Base-by-base conservation (phyloP, 148 eudicot species). In the Talinum fruticosum region DNA sequence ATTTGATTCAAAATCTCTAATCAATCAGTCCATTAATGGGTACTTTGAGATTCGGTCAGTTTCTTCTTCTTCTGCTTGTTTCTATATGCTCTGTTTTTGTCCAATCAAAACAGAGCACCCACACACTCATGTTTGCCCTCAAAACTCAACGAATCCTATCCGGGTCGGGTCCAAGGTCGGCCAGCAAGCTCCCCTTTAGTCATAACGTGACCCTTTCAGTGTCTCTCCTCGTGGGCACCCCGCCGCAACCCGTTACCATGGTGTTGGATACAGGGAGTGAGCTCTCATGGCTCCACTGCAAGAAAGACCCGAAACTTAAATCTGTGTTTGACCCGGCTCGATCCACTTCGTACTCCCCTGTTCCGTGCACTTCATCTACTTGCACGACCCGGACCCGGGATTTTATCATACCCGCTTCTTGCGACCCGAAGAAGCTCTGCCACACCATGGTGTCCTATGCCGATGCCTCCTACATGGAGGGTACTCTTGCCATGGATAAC, bases 261-360 rank as follows among this genome's bases (percentile, higher is more conserved):
- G 98, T 91, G 18, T 86, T 94, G 49, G 98, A 92, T 81, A 94
- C 97, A 3, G 97, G 98, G 61, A 92, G 97, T 73, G 94, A 92
- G 82, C 93, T 92, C 37, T 86, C 97, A 0, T 94, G 93, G 93
- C 93, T 94, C 28, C 88, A 88, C 65, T 89, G 95, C 83, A 93
- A 82, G 45, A 88, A 86, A 75, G 71, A 83, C 14, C 87, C 86
- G 10, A 64, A 38, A 33, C 23, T 80, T 4, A 78, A 82, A 66
- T 62, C 72, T 4, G 10, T 64, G 3, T 89, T 87, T 75, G 80
- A 88, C 83, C 89, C 94, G 23, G 21, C 53, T 29, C 84, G 54
- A 1, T 92, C 94, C 64, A 65, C 79, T 12, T 84, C 97, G 0
- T 92, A 92, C 71, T 57, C 85, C 0, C 87, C 87, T 18, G 71